Evolutionary conservation across 139 green algal species (phyloP), one percentile per base, ranked within the genome.

Genomic region (Pleodorina starrii): DNA sequence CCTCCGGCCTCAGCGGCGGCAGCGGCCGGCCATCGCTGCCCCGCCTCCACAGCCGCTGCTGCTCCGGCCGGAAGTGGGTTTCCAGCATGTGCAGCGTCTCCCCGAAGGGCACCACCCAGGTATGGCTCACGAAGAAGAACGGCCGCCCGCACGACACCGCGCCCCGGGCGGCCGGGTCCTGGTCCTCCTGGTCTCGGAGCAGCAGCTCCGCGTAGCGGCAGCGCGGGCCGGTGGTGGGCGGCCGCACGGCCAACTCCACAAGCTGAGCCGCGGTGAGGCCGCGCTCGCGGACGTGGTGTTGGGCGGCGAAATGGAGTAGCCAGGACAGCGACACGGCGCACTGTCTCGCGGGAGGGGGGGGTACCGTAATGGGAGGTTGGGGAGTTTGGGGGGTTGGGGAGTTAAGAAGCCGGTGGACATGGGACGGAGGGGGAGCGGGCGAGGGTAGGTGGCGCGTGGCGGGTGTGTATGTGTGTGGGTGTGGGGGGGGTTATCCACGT

Each of bases 41-140:
- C 42, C 72, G 72, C 21, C 42, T 40, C 72, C 72, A 80, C 42
- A 59, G 42, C 19, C 72, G 72, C 72, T 80, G 72, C 72, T 80
- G 72, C 72, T 54, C 72, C 19, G 40, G 42, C 16, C 32, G 19
- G 42, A 80, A 80, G 27, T 80, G 72, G 2, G 57, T 40, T 35
- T 35, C 42, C 21, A 80, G 16, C 72, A 80, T 80, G 72, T 54
- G 40, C 42, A 80, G 72, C 43, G 72, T 80, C 19, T 57, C 72
- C 25, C 17, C 12, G 42, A 80, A 80, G 42, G 19, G 42, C 23
- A 12, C 16, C 10, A 35, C 25, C 72, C 72, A 80, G 42, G 21
- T 38, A 14, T 80, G 72, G 72, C 72, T 80, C 42, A 57, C 72
- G 72, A 80, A 80, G 72, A 59, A 80, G 40, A 80, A 80, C 14